phyloP scores from a whole-genome alignment of 1,284 basidiomycete species.

The Boletus calvinii region DNA sequence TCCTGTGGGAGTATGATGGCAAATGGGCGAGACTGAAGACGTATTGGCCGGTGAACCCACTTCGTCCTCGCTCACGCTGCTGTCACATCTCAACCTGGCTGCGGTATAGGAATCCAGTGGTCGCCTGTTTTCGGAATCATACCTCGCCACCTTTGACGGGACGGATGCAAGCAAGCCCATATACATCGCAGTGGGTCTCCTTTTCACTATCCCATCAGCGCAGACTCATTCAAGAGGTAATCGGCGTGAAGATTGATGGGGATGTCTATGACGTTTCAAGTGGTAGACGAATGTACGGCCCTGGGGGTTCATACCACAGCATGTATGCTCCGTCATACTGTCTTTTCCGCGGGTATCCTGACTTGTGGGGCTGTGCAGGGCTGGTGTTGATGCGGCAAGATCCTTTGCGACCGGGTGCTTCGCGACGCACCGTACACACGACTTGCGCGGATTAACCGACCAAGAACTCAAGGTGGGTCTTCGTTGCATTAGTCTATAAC shows the following conservation, averaged over 20 bases:
- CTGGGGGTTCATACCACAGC: slow-evolving; percentile 82
- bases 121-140: slow-evolving; percentile 69
- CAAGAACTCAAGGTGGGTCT: slow-evolving; percentile 62
- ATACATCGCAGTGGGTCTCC: slow-evolving; percentile 74
- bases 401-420: slow-evolving; percentile 95
- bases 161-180: slow-evolving; percentile 65
- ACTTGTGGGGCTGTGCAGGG: slow-evolving; percentile 47
- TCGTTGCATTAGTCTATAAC: background rate
- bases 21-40: slow-evolving; percentile 57
- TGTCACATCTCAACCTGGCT: slow-evolving; percentile 7
- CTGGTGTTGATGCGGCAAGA: slow-evolving; percentile 84
- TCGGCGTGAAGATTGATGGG: slow-evolving; percentile 70
- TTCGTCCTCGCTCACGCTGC: background rate
- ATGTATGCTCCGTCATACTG: slow-evolving; percentile 55
- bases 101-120: slow-evolving; percentile 48
- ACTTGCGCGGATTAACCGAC: slow-evolving; percentile 77
- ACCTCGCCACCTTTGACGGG: slow-evolving; percentile 78
- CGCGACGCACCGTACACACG: slow-evolving; percentile 84
- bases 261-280: slow-evolving; percentile 89
- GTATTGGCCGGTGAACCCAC: slow-evolving; percentile 55
- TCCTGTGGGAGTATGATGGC: slow-evolving; percentile 72
- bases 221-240: slow-evolving; percentile 13
- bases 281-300: slow-evolving; percentile 81
- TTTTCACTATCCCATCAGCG: slow-evolving; percentile 5
- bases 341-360: slow-evolving; percentile 21